Percentiles rank a stretch among this genome's conserved stretches.
phyloP scores from a whole-genome alignment of 768 basidiomycete genomes.

The Lentinus tigrinus region DNA sequence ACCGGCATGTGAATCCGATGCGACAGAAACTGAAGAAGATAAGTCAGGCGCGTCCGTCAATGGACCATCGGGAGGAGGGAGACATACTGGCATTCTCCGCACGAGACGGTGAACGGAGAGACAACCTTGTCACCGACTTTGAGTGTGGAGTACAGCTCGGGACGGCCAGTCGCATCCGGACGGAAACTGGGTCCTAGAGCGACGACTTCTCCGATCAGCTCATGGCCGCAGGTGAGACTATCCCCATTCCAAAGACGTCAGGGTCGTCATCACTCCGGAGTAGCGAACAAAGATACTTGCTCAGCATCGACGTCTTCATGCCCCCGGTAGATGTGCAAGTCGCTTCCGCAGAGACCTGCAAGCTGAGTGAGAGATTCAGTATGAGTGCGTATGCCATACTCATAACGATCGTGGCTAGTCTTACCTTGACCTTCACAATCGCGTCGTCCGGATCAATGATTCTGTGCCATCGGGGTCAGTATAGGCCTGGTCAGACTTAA shows the following conservation, averaged over 20 bases:
- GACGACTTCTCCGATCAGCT: conserved; percentile 73
- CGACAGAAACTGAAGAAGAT: conserved; percentile 56
- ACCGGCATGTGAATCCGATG: conserved; percentile 70
- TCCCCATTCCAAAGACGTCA: too few relatives aligned
- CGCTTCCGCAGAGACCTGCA: conserved; percentile 69
- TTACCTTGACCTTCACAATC: conserved; percentile 74
- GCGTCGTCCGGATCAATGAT: conserved; percentile 75
- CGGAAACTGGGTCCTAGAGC: conserved; percentile 63
- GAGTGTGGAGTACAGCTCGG: conserved; percentile 60
- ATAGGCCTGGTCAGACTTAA: not conserved
- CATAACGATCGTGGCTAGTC: too few relatives aligned
- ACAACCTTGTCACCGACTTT: conserved; percentile 76
- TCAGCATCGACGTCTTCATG: conserved; percentile 50
- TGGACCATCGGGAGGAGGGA: not conserved
- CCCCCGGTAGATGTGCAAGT: conserved; percentile 74
- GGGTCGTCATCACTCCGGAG: not conserved
- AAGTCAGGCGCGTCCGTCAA: not conserved
- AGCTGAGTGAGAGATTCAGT: conserved; percentile 40
- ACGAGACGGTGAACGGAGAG: conserved; percentile 78
- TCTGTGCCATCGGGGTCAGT: conserved; percentile 33
- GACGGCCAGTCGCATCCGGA: conserved; percentile 44
- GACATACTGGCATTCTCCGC: conserved; percentile 83
- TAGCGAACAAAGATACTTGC: conserved; percentile 36
- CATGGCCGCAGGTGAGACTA: conserved; percentile 72
- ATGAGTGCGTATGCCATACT: too few relatives aligned